phyloP scores from a whole-genome alignment of 306 rosid species.

The Trifolium subterraneum region DNA sequence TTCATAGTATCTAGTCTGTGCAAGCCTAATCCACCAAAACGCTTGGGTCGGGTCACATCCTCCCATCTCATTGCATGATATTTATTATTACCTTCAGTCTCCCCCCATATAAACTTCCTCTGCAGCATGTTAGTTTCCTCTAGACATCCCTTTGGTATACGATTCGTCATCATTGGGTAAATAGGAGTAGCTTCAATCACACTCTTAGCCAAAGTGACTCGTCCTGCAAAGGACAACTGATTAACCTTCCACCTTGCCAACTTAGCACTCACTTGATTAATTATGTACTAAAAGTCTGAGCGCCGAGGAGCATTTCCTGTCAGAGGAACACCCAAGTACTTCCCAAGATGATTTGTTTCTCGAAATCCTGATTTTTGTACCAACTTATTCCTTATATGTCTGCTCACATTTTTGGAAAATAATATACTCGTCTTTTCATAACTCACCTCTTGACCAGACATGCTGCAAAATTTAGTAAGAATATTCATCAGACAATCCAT shows the following conservation, averaged over 20 bases:
- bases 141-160: not conserved
- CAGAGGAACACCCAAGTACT: not conserved
- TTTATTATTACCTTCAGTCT: too few species aligned
- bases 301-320: not conserved
- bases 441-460: not conserved
- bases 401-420: not conserved
- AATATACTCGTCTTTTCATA: not conserved
- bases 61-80: too few species aligned
- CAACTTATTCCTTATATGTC: too few species aligned
- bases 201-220: not conserved
- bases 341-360: not conserved
- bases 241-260: not conserved
- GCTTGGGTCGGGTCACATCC: too few species aligned
- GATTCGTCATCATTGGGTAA: not conserved
- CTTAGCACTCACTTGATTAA: not conserved
- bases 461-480: too few species aligned
- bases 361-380: not conserved
- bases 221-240: not conserved
- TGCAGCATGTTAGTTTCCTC: too few species aligned
- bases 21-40: too few species aligned
- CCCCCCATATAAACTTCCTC: not conserved
- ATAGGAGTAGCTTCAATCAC: not conserved
- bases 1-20: too few species aligned
- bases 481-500: not conserved
- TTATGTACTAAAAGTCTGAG: not conserved